Evolutionary conservation across 495 filamentous ascomycete species (phyloP).

Genomic region (Paragyromitra xinjiangensis): DNA sequence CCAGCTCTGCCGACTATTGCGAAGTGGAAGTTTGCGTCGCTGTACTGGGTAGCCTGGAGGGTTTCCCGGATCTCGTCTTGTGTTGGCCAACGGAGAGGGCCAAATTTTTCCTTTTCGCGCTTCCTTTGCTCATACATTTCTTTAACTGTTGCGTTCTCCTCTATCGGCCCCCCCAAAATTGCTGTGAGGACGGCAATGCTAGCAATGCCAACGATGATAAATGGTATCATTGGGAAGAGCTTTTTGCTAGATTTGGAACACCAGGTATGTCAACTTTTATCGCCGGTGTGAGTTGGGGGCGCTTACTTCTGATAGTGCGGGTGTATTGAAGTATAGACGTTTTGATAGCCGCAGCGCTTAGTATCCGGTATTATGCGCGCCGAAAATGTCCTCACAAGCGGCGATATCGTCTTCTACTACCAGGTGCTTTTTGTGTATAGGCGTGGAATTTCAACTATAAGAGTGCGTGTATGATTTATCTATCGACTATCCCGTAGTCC

Average conservation of each 20-base stretch:
- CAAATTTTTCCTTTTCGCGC: constrained; percentile 7
- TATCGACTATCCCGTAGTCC: too few species aligned
- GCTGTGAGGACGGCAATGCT: not conserved
- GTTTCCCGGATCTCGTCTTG: not conserved
- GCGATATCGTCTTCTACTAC: not conserved
- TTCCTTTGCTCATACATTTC: not conserved
- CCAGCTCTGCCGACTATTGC: constrained; percentile 40
- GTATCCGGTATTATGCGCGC: too few species aligned
- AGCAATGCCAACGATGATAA: not conserved
- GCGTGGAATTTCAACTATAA: not conserved
- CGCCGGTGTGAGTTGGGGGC: too few species aligned
- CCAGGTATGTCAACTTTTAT: not conserved
- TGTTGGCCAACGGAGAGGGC: not conserved
- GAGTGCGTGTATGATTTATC: too few species aligned
- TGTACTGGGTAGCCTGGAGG: not conserved
- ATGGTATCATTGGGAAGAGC: not conserved
- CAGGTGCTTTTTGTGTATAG: not conserved
- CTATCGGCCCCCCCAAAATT: not conserved
- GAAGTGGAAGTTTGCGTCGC: constrained; percentile 14
- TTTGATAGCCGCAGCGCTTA: too few species aligned
- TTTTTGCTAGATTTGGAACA: too few species aligned
- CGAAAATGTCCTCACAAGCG: not conserved
- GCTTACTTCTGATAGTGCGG: not conserved
- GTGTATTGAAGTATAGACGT: too few species aligned
- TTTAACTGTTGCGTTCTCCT: not conserved